A percentile compares a stretch with the other conserved stretches of the same genome.
Evolutionary conservation across 495 filamentous ascomycete genomes (phyloP).

Genomic region (Neurospora intermedia): DNA sequence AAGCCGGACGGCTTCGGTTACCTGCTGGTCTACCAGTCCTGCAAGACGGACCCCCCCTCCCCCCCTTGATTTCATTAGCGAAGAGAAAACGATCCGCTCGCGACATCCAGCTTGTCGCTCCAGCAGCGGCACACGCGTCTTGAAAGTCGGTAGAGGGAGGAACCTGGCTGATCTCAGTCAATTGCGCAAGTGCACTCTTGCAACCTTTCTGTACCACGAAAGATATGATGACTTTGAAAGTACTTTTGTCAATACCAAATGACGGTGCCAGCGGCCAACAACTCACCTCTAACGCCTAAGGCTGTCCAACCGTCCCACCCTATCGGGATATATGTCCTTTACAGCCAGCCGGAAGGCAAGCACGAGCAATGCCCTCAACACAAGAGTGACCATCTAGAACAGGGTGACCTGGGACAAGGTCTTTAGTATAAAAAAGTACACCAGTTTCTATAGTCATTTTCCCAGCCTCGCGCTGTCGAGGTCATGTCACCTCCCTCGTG

Average conservation of each 20-base stretch:
- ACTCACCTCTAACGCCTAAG: background rate
- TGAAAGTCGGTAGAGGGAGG: background rate
- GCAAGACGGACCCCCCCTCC: background rate
- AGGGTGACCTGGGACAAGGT: background rate
- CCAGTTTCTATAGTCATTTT: background rate
- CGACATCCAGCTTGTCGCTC: background rate
- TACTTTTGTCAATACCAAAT: background rate
- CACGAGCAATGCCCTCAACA: background rate
- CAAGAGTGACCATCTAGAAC: background rate
- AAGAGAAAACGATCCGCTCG: background rate
- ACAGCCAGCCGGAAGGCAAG: background rate
- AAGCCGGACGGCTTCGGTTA: conserved; percentile 5
- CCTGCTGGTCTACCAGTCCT: conserved; percentile 3
- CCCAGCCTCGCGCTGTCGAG: background rate
- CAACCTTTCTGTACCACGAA: background rate
- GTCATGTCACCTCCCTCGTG: background rate
- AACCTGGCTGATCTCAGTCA: background rate
- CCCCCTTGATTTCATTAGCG: conserved; percentile 1
- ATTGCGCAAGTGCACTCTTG: background rate
- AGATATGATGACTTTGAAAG: background rate
- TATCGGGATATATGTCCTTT: background rate
- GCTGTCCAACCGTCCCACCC: background rate
- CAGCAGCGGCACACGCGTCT: background rate
- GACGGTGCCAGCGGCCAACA: background rate
- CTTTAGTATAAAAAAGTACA: background rate